Base-by-base conservation (phyloP, 805 yeast species). In the Hemisphaericaspora nanyangensis region DNA sequence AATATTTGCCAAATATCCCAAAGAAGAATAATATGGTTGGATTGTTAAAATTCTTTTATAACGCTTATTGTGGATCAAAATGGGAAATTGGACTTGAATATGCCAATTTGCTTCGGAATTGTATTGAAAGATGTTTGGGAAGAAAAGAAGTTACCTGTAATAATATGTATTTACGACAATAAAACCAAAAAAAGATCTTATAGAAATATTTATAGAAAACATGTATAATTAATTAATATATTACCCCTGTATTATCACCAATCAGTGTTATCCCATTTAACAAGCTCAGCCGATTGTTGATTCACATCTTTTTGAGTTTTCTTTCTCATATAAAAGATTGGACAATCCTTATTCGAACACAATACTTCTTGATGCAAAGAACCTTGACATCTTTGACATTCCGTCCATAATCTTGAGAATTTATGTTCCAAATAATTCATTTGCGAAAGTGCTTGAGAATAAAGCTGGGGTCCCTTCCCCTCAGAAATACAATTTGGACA, bases 371-470 rank as follows among this genome's bases (percentile, higher is more conserved):
- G 96, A 53, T 93, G 97, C 39, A 95, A 66, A 18, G 93, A 85
- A 0, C 98, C 98, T 52, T 95, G 97, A 61, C 99, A 93, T 43
- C 97, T 70, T 65, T 93, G 99, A 59, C 99, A 95, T 57, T 93
- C 95, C 0, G 98, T 91, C 99, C 99, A 93, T 46, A 93, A 65
- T 47, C 95, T 71, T 3, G 95, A 81, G 52, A 88, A 93, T 50
- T 83, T 82, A 43, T 79, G 76, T 56, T 93, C 96, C 43, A 91
- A 63, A 31, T 78, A 80, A 56, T 88, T 84, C 72, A 90, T 80
- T 43, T 79, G 82, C 3, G 85, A 82, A 34, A 93, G 63, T 8
- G 93, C 89, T 42, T 80, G 78, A n/a, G 88, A 80, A 54, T 88
- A 93, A 18, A 90, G 60, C 49, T 79, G 84, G 2, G 93, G 89